phyloP scores from a whole-genome alignment of 495 filamentous ascomycete genomes.

The Staphylotrichum tortipilum region DNA sequence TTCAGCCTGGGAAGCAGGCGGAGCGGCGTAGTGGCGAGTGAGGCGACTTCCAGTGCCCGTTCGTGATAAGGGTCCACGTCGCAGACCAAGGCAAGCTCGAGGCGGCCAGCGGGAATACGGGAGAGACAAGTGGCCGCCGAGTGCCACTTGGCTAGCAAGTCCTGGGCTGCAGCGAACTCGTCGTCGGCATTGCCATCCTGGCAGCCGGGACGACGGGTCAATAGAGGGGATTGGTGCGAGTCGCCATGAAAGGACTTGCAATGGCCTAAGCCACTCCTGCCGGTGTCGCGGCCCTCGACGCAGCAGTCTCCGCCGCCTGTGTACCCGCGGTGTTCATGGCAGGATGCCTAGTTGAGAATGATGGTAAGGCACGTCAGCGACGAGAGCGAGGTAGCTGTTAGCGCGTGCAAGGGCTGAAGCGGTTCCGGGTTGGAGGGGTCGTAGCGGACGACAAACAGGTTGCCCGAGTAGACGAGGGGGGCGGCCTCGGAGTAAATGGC shows the following conservation, averaged over 20 bases:
- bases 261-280: no score
- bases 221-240: no score
- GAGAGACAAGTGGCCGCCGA: neutral
- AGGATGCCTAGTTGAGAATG: conserved; percentile 2
- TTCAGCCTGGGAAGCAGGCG: neutral
- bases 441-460: conserved; percentile 7
- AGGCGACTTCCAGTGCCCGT: neutral
- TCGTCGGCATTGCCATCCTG: neutral
- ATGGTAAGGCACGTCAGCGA: conserved; percentile 3
- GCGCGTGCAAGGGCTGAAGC: neutral
- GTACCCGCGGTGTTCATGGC: neutral
- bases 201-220: no score
- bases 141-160: conserved; percentile 5
- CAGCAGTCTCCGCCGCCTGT: neutral
- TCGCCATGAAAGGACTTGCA: no score
- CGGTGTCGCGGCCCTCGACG: no score
- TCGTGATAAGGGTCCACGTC: neutral
- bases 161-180: neutral
- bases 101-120: neutral
- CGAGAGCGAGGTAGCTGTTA: neutral
- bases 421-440: neutral
- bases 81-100: conserved; percentile 2
- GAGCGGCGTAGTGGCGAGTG: neutral
- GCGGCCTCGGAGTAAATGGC: conserved; percentile 2
- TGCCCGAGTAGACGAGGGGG: conserved; percentile 2